Conservation (phyloP, 1,284 basidiomycete genomes). For the Takashimella koratensis region DNA sequence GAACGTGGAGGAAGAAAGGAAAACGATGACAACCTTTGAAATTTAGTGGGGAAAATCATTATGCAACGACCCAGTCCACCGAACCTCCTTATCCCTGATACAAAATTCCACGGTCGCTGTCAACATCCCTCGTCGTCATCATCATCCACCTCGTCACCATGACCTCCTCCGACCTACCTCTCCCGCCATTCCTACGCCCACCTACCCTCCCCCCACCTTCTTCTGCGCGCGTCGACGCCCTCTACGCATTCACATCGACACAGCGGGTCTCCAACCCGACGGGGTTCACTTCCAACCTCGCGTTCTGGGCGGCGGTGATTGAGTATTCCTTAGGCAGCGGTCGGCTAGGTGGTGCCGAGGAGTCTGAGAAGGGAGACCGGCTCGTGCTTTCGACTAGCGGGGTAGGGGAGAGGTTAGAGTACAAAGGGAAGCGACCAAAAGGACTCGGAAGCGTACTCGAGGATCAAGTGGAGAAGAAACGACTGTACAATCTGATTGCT, state of each 20-base stretch:
- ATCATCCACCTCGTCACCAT: background rate
- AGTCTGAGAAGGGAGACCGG: conserved; percentile 5
- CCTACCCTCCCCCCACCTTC: conserved; percentile 42
- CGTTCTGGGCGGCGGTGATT: conserved; percentile 79
- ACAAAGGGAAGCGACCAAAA: conserved; percentile 50
- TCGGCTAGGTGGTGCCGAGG: conserved; percentile 49
- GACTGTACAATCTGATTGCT: background rate
- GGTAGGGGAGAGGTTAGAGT: conserved; percentile 56
- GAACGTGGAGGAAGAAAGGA: background rate
- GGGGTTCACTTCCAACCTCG: conserved; percentile 72
- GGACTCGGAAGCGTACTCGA: background rate
- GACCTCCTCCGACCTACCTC: background rate
- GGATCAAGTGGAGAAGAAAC: background rate
- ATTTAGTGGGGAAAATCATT: too few species aligned
- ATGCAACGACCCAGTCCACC: background rate
- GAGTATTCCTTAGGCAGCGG: conserved; percentile 61
- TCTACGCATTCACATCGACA: conserved; percentile 82
- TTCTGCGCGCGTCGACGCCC: conserved; percentile 63
- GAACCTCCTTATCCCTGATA: background rate
- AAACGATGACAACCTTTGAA: too few species aligned
- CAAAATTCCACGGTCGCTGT: background rate
- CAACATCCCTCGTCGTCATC: background rate
- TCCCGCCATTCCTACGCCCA: conserved; percentile 28
- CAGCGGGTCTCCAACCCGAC: conserved; percentile 80
- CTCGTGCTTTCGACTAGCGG: conserved; percentile 2